Evolutionary conservation across 495 filamentous ascomycete genomes (phyloP).

Genomic region (Elasticomyces elasticus): DNA sequence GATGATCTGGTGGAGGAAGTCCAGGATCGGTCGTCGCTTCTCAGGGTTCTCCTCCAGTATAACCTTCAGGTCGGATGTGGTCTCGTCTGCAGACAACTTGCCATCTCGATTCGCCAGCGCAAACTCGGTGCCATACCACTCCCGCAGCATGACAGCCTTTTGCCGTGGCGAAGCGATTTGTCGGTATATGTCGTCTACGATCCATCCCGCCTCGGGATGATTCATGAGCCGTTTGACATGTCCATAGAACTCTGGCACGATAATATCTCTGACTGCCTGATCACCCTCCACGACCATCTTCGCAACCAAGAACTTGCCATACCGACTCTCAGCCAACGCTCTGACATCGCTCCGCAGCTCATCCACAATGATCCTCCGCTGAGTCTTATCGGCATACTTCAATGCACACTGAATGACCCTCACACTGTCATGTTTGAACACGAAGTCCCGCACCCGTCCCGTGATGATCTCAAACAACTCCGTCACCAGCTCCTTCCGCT

Average conservation of each 20-base stretch:
- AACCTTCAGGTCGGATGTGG: conserved; percentile 51
- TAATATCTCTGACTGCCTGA: conserved; percentile 68
- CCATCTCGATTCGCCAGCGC: conserved; percentile 49
- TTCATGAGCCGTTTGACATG: conserved; percentile 84
- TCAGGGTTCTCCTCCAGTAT: conserved; percentile 69
- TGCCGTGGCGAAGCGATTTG: conserved; percentile 73
- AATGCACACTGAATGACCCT: conserved; percentile 90
- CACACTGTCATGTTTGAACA: conserved; percentile 96
- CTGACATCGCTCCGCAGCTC: conserved; percentile 82
- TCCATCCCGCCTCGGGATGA: conserved; percentile 92
- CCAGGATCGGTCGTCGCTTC: conserved; percentile 78
- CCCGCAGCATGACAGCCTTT: conserved; percentile 69
- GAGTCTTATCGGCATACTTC: conserved; percentile 81
- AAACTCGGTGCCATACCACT: conserved; percentile 97
- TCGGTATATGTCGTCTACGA: conserved; percentile 91
- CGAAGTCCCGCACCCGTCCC: conserved; percentile 82
- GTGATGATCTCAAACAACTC: conserved; percentile 88
- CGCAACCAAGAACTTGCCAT: conserved; percentile 91
- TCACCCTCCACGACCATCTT: conserved; percentile 90
- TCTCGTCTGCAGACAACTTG: conserved; percentile 29
- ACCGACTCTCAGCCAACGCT: conserved; percentile 80
- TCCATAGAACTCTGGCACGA: conserved; percentile 90
- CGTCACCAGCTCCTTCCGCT: conserved; percentile 73
- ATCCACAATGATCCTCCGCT: conserved; percentile 72
- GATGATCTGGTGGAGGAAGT: conserved; percentile 69